A percentile compares a stretch with the other conserved stretches of the same genome.
These are phyloP conservation scores for Colletotrichum sp. DNA, from an alignment of 2,329 filamentous ascomycete species.

Conservation along the genomic window DNA sequence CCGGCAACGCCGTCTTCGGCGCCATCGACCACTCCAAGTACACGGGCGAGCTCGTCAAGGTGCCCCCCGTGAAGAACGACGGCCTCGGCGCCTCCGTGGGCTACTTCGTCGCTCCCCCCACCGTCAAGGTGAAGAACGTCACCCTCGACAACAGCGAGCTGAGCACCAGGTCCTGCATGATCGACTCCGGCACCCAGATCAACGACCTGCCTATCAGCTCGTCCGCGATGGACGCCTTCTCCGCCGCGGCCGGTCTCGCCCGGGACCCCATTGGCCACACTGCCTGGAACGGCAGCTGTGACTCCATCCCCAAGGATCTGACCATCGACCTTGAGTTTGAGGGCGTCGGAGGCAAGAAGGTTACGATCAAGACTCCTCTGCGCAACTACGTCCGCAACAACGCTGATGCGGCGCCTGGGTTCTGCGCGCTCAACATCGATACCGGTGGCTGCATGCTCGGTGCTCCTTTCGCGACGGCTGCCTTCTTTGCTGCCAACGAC, in stretches of 20 bases:
- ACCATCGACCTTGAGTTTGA: slow-evolving; percentile 13
- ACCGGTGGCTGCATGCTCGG: slow-evolving; percentile 7
- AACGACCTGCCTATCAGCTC: neutral
- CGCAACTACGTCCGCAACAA: slow-evolving; percentile 17
- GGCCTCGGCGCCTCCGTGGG: neutral
- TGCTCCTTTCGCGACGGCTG: neutral
- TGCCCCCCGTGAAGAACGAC: neutral
- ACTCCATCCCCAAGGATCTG: neutral
- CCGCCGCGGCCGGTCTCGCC: neutral
- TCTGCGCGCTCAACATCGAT: slow-evolving; percentile 5
- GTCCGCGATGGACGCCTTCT: neutral
- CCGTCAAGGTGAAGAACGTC: slow-evolving; percentile 4
- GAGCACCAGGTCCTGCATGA: neutral
- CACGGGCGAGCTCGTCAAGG: neutral
- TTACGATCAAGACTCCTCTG: slow-evolving; percentile 9
- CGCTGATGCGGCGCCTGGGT: neutral
- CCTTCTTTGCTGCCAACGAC: slow-evolving; percentile 7
- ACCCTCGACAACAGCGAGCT: neutral
- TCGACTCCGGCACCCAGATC: slow-evolving; percentile 7
- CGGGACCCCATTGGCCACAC: neutral
- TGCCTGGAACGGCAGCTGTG: slow-evolving; percentile 1
- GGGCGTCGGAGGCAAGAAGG: neutral
- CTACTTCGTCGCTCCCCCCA: slow-evolving; percentile 4
- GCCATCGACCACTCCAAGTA: slow-evolving; percentile 9
- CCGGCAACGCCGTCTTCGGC: slow-evolving; percentile 10